Conservation (phyloP, 306 rosid species). For the Begonia masoniana region DNA sequence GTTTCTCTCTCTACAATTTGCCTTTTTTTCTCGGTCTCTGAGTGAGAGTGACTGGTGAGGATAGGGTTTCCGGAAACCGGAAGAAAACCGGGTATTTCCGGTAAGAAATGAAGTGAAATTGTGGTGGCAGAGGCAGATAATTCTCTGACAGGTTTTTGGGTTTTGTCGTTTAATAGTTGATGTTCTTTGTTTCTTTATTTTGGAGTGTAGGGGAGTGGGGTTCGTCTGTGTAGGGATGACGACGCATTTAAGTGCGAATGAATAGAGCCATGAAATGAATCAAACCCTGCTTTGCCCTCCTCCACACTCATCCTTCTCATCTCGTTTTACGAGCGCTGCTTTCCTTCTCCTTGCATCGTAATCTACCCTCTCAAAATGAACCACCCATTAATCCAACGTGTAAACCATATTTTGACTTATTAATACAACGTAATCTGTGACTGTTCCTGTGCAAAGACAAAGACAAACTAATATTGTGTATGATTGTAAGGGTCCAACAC, state of each 20-base stretch:
- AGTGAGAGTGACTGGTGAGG: slow-evolving; percentile 5
- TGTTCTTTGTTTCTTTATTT: neutral
- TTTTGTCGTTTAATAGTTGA: slow-evolving; percentile 32
- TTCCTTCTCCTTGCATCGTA: too few relatives aligned
- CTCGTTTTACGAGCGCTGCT: neutral
- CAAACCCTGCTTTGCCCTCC: neutral
- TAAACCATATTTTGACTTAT: too few relatives aligned
- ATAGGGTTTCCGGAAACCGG: slow-evolving; percentile 48
- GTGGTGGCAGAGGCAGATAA: neutral
- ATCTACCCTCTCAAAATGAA: too few relatives aligned
- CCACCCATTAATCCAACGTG: too few relatives aligned
- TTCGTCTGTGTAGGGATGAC: too few relatives aligned
- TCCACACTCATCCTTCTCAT: neutral
- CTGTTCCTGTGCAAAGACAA: too few relatives aligned
- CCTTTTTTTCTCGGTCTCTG: neutral
- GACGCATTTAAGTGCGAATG: neutral
- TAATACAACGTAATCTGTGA: too few relatives aligned
- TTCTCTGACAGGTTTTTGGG: slow-evolving; percentile 34
- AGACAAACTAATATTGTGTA: too few relatives aligned
- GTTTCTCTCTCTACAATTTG: neutral
- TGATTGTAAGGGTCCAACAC: too few relatives aligned
- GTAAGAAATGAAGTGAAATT: slow-evolving; percentile 29
- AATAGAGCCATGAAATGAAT: neutral
- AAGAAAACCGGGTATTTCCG: slow-evolving; percentile 44
- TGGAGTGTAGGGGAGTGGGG: too few relatives aligned